Percentiles rank a stretch among this genome's conserved stretches.
phyloP scores from a whole-genome alignment of 176 grass and related monocot genomes.

The Oryza nivara region DNA sequence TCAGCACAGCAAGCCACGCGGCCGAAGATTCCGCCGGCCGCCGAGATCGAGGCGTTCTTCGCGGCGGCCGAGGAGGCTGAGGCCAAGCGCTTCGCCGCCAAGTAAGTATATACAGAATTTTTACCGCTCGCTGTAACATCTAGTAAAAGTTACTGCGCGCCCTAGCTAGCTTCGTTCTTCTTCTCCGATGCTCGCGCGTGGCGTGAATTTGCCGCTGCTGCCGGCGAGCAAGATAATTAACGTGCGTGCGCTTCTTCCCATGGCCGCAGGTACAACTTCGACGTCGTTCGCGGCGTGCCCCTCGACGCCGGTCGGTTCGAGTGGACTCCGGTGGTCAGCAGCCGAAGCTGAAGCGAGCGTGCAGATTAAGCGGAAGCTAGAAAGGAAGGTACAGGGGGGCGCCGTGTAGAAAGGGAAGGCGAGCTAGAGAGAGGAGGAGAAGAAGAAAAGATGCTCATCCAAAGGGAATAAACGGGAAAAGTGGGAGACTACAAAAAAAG shows the following conservation, averaged over 20 bases:
- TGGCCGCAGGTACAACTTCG: constrained; percentile 79
- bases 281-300: constrained; percentile 66
- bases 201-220: constrained; percentile 1
- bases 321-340: constrained; percentile 62
- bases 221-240: constrained; percentile 15
- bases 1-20: neutral
- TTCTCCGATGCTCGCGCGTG: constrained; percentile 8
- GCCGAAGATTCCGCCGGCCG: constrained; percentile 44
- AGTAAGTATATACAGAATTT: constrained; percentile 49
- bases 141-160: neutral
- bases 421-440: neutral
- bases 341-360: constrained; percentile 39
- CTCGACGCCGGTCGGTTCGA: constrained; percentile 70
- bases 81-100: constrained; percentile 68
- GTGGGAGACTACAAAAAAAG: constrained; percentile 48
- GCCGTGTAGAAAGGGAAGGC: constrained; percentile 37
- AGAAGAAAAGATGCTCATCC: constrained; percentile 43
- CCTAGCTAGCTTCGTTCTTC: neutral
- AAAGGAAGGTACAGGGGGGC: constrained; percentile 1
- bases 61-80: constrained; percentile 61
- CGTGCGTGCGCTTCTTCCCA: neutral
- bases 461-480: constrained; percentile 36
- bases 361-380: constrained; percentile 27
- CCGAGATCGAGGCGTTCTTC: constrained; percentile 80
- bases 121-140: neutral